These are phyloP conservation scores for Hypericum perforatum DNA, from an alignment of 345 rosid species.

Conservation along the genomic window DNA sequence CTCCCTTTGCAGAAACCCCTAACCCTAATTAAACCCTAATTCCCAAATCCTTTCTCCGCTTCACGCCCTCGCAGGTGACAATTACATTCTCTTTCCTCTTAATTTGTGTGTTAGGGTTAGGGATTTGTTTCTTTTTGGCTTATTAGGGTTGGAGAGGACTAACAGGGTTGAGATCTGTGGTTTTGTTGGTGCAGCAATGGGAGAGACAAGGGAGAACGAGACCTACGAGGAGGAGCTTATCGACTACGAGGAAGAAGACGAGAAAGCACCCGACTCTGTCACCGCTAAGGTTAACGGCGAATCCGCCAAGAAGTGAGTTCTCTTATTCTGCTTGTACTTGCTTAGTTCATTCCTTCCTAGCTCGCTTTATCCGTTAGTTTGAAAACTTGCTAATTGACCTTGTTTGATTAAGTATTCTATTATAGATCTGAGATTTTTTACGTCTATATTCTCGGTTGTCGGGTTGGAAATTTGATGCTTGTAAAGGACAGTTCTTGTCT, in stretches of 20 bases:
- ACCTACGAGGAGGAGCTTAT: slow-evolving; percentile 99
- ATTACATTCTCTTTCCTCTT: not conserved
- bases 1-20: slow-evolving; percentile 31
- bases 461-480: too few relatives aligned
- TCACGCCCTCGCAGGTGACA: slow-evolving; percentile 26
- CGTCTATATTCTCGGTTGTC: too few relatives aligned
- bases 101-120: not conserved
- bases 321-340: not conserved
- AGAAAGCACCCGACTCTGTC: slow-evolving; percentile 64
- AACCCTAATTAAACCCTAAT: slow-evolving; percentile 43
- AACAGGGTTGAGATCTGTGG: slow-evolving; percentile 5
- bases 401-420: too few relatives aligned
- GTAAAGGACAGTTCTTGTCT: too few relatives aligned
- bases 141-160: slow-evolving; percentile 7
- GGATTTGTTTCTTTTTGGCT: not conserved
- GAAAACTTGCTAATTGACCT: not conserved
- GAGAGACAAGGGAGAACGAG: slow-evolving; percentile 87
- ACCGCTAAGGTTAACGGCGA: slow-evolving; percentile 73
- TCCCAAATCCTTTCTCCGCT: not conserved
- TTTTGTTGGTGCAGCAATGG: slow-evolving; percentile 39
- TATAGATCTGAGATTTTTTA: too few relatives aligned
- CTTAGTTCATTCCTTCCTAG: not conserved
- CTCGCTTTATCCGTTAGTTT: not conserved
- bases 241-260: slow-evolving; percentile 95
- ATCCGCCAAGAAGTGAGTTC: slow-evolving; percentile 69